These are phyloP conservation scores for Pseudogymnoascus sp. DNA, from an alignment of 2,329 filamentous ascomycete species.

Conservation along the genomic window DNA sequence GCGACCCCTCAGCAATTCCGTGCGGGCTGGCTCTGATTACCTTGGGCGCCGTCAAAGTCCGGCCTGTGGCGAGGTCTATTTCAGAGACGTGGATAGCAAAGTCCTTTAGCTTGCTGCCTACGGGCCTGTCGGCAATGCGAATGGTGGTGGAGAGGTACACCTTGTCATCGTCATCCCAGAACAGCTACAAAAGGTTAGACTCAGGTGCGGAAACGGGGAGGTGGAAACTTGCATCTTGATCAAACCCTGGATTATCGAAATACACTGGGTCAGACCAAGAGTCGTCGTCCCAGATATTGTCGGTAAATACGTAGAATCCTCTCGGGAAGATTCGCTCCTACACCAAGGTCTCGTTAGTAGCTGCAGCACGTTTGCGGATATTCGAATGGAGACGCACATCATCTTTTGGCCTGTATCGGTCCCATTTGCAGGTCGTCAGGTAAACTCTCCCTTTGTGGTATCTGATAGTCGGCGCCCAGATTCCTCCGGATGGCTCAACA, in stretches of 20 bases:
- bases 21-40: conserved; percentile 33
- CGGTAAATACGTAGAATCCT: conserved; percentile 38
- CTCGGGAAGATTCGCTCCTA: conserved; percentile 19
- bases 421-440: conserved; percentile 38
- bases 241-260: conserved; percentile 46
- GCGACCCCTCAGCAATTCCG: conserved; percentile 37
- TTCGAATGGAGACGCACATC: conserved; percentile 36
- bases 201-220: background rate
- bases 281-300: conserved; percentile 37
- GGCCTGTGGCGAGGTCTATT: conserved; percentile 37
- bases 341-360: background rate
- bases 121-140: conserved; percentile 28
- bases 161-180: conserved; percentile 43
- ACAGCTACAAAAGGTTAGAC: conserved; percentile 24
- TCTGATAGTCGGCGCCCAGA: conserved; percentile 41
- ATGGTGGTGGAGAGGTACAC: conserved; percentile 39
- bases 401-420: conserved; percentile 34
- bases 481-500: conserved; percentile 42
- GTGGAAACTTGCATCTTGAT: conserved; percentile 41
- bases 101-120: conserved; percentile 37
- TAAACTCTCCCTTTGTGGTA: conserved; percentile 39
- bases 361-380: background rate
- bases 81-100: conserved; percentile 42
- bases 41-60: conserved; percentile 31
- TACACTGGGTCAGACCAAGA: conserved; percentile 47